phyloP scores from a whole-genome alignment of 2,329 filamentous ascomycete genomes.

The Dactylellina haptotyla region DNA sequence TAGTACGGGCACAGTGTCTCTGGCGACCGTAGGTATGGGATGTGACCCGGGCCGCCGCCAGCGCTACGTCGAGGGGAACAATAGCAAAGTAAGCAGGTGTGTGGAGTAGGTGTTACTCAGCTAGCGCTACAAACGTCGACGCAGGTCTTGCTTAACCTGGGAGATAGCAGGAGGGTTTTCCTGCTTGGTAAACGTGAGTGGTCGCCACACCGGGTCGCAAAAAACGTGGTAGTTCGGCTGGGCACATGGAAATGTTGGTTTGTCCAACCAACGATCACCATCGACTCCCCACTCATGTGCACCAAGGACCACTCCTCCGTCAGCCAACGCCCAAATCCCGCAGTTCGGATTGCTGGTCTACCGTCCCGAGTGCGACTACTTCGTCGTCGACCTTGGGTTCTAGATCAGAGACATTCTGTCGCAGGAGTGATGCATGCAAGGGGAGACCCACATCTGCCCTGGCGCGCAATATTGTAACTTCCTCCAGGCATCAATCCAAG shows the following conservation, averaged over 20 bases:
- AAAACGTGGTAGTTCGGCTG: constrained; percentile 50
- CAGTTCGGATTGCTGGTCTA: constrained; percentile 42
- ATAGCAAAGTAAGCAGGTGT: too few relatives aligned
- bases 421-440: constrained; percentile 54
- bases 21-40: neutral
- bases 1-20: neutral
- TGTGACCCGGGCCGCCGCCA: constrained; percentile 11
- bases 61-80: constrained; percentile 20
- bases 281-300: constrained; percentile 23
- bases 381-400: constrained; percentile 21
- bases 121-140: constrained; percentile 20
- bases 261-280: constrained; percentile 33
- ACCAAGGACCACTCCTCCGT: neutral
- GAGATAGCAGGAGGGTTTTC: constrained; percentile 31
- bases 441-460: constrained; percentile 41
- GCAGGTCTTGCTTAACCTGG: constrained; percentile 2
- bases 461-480: constrained; percentile 36
- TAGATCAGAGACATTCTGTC: constrained; percentile 53
- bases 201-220: constrained; percentile 34
- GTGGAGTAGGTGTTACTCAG: too few relatives aligned
- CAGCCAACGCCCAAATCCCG: constrained; percentile 31
- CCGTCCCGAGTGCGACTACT: constrained; percentile 16
- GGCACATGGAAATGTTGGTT: constrained; percentile 28
- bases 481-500: constrained; percentile 45
- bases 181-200: neutral